Evolutionary conservation across 73 alveolate species (phyloP).

Genomic region (Paramecium octaurelia): DNA sequence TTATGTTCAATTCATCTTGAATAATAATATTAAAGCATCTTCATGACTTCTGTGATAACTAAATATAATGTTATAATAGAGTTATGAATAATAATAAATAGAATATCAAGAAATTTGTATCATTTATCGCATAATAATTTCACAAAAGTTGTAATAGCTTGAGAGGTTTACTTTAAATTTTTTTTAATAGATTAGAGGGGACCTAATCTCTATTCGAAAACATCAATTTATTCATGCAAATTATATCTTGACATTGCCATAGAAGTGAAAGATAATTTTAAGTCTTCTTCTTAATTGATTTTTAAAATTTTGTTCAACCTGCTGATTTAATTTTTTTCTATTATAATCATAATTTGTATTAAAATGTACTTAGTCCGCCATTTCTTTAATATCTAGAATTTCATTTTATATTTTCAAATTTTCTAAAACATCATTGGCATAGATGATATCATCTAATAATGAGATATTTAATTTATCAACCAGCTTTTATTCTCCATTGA

Average conservation of each 20-base stretch:
- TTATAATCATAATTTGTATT: not conserved
- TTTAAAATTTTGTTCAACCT: not conserved
- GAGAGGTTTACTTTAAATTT: not conserved
- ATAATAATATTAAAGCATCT: too few relatives aligned
- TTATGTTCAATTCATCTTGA: too few relatives aligned
- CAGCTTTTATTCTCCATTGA: not conserved
- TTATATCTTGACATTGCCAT: not conserved
- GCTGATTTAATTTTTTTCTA: not conserved
- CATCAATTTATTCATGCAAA: not conserved
- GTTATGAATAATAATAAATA: not conserved
- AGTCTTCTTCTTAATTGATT: not conserved
- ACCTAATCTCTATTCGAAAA: not conserved
- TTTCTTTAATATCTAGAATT: not conserved
- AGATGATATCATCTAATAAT: not conserved
- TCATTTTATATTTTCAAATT: not conserved
- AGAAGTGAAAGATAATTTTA: not conserved
- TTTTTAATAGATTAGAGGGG: not conserved
- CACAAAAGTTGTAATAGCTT: not conserved
- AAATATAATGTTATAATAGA: not conserved
- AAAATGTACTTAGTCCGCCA: not conserved
- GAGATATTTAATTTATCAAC: not conserved
- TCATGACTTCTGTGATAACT: too few relatives aligned
- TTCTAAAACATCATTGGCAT: not conserved
- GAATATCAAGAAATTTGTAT: not conserved
- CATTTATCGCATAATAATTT: not conserved